Evolutionary conservation across 1,284 basidiomycete species (phyloP), one percentile per base, ranked within the genome.

Genomic region (Golubevia pallescens): DNA sequence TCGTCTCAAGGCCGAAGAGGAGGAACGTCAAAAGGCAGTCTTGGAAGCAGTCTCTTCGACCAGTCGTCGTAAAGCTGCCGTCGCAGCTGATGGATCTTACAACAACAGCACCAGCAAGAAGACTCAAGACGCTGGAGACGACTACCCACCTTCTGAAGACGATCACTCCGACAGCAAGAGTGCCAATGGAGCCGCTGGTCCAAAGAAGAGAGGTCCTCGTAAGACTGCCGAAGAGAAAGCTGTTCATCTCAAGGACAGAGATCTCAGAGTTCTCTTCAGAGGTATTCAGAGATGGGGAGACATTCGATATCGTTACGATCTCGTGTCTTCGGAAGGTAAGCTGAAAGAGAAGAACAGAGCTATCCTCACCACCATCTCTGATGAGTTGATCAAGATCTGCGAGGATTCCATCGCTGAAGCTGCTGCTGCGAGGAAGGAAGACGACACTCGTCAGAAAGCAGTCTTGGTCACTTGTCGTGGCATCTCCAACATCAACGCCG

Each of bases 251-350:
- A 80, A 76, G 65, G 82, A 85, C 61, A 75, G 82, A 52, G 82
- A 85, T 52, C 62, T 85, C 55, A 80, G 82, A 59, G 78, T 84
- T 28, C 72, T 85, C 56, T 68, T 83, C 70, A 80, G 82, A 32
- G 80, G 79, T 23, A 81, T 85, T 52, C 81, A 83, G 61, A 72
- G 80, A 24, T 85, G 82, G 82, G 82, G 82, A 52, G 81, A 85
- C 61, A 70, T 81, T 6, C 79, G 78, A 38, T 79, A 76, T 68
- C 78, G 75, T 51, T 74, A 74, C 51, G 81, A 85, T 16, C 70
- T 74, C 38, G 82, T 83, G 69, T 72, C 78, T 61, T 61, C 65
- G 19, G 82, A 85, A 60, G 81, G 78, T 65, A 81, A 77, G 66
- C 69, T 85, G 65, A 72, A 77, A 60, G 74, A 78, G 69, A 85